Base-by-base conservation (phyloP, 164 flowering plant species). In the Stephania yunnanensis region DNA sequence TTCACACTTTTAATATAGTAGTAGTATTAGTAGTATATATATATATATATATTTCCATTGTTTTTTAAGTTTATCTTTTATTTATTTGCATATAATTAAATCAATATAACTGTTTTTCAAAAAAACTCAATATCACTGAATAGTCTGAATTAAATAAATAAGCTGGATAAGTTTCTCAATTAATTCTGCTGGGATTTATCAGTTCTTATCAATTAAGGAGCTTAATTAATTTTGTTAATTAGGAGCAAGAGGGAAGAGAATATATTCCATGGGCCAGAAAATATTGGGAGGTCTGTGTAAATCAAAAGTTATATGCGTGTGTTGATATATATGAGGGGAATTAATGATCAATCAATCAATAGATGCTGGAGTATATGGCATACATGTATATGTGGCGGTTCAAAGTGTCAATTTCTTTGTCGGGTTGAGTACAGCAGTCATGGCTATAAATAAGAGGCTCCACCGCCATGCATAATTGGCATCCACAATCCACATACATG, bases 391-490 rank as follows among this genome's bases (percentile, higher is more conserved):
- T 46, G 74, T 66, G 70, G 78, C 30, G 71, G 53, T 68, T 0
- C 67, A 50, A 61, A 73, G 36, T 45, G 15, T 50, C 4, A 48
- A 5, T 42, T 42, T 44, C 68, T 36, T 36, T 36, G 42, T 36
- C 42, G 4, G 42, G 42, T 36, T 36, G 42, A 36, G 42, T 36
- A 25, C 25, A 36, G 13, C 11, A 52, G 44, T 53, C 66, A 2
- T 2, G 11, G 2, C 13, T 76, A 80, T 80, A 80, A 63, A 77
- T 76, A 80, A 36, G 72, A 53, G 55, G 55, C 5, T 68, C 15
- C 31, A 42, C 11, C 53, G 29, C 70, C 22, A 20, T 46, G 69
- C 6, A 53, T 70, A 46, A 66, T 64, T n/a, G 19, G 73, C 61
- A 69, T 46, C 48, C 65, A 25, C 61, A 58, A 71, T 55, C 22